Evolutionary conservation across 192 early-diverging fungal species (phyloP), one percentile per base, ranked within the genome.

Genomic region (Coemansia sp.): DNA sequence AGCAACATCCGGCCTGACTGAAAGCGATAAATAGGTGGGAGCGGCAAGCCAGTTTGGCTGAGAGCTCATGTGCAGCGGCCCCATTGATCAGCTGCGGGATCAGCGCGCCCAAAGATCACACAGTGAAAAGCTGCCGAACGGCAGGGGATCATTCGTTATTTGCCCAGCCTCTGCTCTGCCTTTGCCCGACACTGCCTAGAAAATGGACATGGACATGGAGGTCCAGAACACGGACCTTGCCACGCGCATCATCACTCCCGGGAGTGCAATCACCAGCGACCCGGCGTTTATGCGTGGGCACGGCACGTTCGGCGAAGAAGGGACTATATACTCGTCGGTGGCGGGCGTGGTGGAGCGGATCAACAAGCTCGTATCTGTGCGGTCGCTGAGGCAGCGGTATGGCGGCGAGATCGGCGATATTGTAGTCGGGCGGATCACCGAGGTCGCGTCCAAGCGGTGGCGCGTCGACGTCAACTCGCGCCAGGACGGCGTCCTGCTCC

Each of bases 341-440:
- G 87, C 90, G 1, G 96, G 96, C 36, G 82, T 83, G 1, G 86
- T 97, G 5, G 91, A 96, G 47, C 82, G 89, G 34, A 92, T 97
- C 54, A 97, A 96, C 80, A 96, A 94, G 71, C 80, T 99, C 26
- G 80, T 99, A 27, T 89, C 91, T 0, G 93, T 99, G 22, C 76
- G 80, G 26, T 84, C 94, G 17, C 72, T 96, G 35, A 85, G 92
- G 39, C 78, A 88, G 55, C 78, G 94, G 77, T 97, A 91, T 54
- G 78, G 78, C 17, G 92, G 91, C 33, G 91, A 96, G 58, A 91
- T 97, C 54, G 96, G 96, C 33, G 94, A 99, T 66, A 89, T 99
- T 30, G 85, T 99, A 0, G 89, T 99, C 8, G 96, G 94, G 1
- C 76, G 96, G 22, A 90, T 99, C 28, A 90, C 87, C 19, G 94